Evolutionary conservation across 345 rosid genomes (phyloP).

Genomic region (Noccaea bulbosa): DNA sequence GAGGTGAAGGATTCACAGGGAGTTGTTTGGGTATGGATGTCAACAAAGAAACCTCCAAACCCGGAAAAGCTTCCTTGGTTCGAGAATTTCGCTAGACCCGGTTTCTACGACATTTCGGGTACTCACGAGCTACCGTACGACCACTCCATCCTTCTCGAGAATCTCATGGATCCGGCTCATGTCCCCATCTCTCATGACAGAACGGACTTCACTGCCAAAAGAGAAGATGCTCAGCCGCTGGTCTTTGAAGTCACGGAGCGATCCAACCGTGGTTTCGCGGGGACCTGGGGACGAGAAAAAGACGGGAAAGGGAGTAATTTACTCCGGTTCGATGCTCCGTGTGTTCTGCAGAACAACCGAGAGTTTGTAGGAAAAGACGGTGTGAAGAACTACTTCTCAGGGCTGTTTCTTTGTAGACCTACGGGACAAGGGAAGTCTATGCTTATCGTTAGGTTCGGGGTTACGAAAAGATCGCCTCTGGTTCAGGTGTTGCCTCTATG

Average conservation of each 20-base stretch:
- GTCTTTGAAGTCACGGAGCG: constrained; percentile 74
- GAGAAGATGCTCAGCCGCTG: constrained; percentile 90
- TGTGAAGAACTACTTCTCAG: constrained; percentile 66
- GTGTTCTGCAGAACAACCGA: constrained; percentile 75
- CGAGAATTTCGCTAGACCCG: constrained; percentile 77
- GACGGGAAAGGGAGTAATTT: constrained; percentile 54
- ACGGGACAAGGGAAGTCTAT: constrained; percentile 96
- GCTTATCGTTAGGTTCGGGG: constrained; percentile 89
- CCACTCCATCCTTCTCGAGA: constrained; percentile 92
- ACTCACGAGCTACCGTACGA: constrained; percentile 94
- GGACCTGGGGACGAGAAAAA: constrained; percentile 85
- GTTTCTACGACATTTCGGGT: constrained; percentile 70
- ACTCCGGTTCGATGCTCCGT: constrained; percentile 77
- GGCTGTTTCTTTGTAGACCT: constrained; percentile 90
- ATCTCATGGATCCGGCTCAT: constrained; percentile 98
- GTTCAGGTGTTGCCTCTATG: constrained; percentile 68
- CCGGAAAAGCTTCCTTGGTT: constrained; percentile 82
- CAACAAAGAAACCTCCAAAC: constrained; percentile 67
- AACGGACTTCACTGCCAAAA: constrained; percentile 81
- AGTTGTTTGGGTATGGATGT: constrained; percentile 96
- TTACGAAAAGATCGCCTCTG: constrained; percentile 60
- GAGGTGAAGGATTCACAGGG: constrained; percentile 89
- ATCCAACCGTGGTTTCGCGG: constrained; percentile 79
- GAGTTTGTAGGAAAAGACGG: constrained; percentile 71
- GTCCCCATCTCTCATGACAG: constrained; percentile 91